These are phyloP conservation scores for Globisporangium apiculatum DNA, from an alignment of 352 stramenopile species.

Conservation along the genomic window DNA sequence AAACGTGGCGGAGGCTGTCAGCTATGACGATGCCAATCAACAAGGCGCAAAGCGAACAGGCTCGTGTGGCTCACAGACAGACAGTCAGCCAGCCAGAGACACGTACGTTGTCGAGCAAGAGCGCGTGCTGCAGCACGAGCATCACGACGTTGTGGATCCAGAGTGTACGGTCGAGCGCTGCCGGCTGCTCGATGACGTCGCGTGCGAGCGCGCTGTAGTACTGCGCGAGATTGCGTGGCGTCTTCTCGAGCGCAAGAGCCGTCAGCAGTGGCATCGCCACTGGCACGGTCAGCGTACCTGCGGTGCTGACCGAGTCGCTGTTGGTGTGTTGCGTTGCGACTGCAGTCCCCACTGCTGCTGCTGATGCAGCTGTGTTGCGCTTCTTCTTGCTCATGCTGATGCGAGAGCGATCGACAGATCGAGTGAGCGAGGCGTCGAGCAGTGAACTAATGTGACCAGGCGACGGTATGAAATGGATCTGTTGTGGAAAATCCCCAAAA, in stretches of 20 bases:
- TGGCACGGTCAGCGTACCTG: no score
- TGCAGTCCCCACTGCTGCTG: constrained; percentile 4
- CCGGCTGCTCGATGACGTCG: constrained; percentile 12
- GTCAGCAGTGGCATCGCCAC: neutral
- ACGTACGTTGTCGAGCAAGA: constrained; percentile 39
- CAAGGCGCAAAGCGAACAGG: no score
- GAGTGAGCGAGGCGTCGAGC: no score
- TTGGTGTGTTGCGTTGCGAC: neutral
- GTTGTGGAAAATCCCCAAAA: neutral
- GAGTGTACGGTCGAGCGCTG: constrained; percentile 22
- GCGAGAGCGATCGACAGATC: no score
- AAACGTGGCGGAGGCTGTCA: no score
- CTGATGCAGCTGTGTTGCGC: neutral
- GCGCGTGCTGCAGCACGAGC: constrained; percentile 26
- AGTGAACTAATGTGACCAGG: no score
- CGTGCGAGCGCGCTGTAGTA: constrained; percentile 13
- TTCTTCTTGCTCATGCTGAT: constrained; percentile 37
- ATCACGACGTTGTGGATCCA: constrained; percentile 30
- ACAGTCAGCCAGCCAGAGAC: neutral
- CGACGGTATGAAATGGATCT: no score
- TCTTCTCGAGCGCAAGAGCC: neutral
- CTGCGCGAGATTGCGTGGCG: neutral
- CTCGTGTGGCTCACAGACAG: no score
- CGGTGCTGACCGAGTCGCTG: neutral
- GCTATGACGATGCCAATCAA: no score